Evolutionary conservation across 2,329 filamentous ascomycete species (phyloP), one percentile per base, ranked within the genome.

Genomic region (Bretziella fagacearum): DNA sequence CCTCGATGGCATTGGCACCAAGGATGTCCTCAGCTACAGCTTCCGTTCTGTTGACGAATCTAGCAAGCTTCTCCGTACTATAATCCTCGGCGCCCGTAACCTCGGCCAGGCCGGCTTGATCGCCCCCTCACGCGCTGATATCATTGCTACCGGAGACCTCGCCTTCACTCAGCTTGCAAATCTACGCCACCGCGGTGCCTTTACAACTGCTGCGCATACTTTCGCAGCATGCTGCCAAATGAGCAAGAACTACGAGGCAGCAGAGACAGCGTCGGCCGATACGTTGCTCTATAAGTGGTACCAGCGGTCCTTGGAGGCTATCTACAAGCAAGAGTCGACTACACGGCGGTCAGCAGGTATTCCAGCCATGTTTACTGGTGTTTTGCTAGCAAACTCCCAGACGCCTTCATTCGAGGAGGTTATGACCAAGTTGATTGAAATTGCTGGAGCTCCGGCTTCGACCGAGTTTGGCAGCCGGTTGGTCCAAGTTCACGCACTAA

Each of bases 1-100:
- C 27, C 65, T 74, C 13, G 71, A 80, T 3, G 81, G 79, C 1
- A 69, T 85, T 2, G 79, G 82, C 44, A 86, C 85, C 0, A 96
- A 95, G 58, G 85, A 93, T 55, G 71, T 93, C 15, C 63, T 98
- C 40, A 96, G 89, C 53, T 98, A 91, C 60, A 94, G 86, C 52
- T 98, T 94, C 72, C 77, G 91, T 55, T 84, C 86, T 4, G 69
- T 95, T n/a, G 89, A 94, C 52, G 91, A 98, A 63, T 84, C 87
- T 20, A 91, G 85, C 60, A 77, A 84, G 48, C 64, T 93, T 3
- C 68, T 89, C 59, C 74, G 78, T 52, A 67, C 70, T 0, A 70
- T 83, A 30, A 62, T 80, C 18, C 62, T 65, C 20, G 74, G 74
- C 13, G 58, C 68, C 15, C 69, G 69, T 20, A 68, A 71, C 44